These are phyloP conservation scores for Avena atlantica DNA, from an alignment of 176 grass and related monocot genomes.

Conservation along the genomic window DNA sequence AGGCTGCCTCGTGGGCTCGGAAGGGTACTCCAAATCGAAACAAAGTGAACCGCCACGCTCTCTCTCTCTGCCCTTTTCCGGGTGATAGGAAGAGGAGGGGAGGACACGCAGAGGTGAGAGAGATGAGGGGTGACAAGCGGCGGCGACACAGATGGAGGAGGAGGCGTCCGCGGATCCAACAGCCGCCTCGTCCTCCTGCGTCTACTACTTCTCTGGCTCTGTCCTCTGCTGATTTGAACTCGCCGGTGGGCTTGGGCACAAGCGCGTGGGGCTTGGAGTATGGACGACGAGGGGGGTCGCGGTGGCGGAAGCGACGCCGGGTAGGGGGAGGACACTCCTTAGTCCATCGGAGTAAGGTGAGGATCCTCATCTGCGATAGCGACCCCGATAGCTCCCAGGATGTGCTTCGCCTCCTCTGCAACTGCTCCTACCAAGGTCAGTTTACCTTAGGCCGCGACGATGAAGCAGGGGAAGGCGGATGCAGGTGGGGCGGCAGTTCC, in stretches of 20 bases:
- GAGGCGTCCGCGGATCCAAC: constrained; percentile 48
- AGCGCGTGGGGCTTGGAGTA: constrained; percentile 12
- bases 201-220: neutral
- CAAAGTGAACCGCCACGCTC: too few relatives aligned
- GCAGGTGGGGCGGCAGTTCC: too few relatives aligned
- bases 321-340: constrained; percentile 48
- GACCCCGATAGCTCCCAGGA: constrained; percentile 71
- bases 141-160: constrained; percentile 31
- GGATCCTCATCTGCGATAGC: constrained; percentile 83
- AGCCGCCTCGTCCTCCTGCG: neutral
- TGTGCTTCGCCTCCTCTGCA: neutral
- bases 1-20: too few relatives aligned
- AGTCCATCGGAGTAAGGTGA: constrained; percentile 88
- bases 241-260: neutral
- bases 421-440: too few relatives aligned
- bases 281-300: constrained; percentile 50
- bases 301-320: constrained; percentile 20
- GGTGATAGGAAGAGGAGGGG: too few relatives aligned
- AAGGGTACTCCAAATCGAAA: too few relatives aligned
- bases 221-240: constrained; percentile 39
- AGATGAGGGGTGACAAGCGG: neutral
- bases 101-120: too few relatives aligned
- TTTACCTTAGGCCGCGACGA: too few relatives aligned
- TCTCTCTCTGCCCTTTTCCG: too few relatives aligned
- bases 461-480: too few relatives aligned